Evolutionary conservation across 345 rosid species (phyloP), one percentile per base, ranked within the genome.

Genomic region (Eucalyptus erythrocorys): DNA sequence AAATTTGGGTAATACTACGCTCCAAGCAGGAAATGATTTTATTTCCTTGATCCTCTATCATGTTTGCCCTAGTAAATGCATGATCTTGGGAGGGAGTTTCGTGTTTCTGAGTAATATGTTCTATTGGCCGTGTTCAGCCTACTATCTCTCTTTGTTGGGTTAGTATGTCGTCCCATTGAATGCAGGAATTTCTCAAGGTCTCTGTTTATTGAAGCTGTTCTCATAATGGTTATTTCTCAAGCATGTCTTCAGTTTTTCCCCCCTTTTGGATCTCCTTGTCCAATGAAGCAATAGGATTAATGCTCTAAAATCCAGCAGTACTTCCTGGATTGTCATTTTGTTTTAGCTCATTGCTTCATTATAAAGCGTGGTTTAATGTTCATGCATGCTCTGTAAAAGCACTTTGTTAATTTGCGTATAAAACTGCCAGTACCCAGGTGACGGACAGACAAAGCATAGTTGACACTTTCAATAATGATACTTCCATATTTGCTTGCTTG

Each of bases 361-460:
- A 40, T 40, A 76, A 76, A 76, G 47, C 0, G 47, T 21, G 47
- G 8, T 76, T 40, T 76, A 76, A 76, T 40, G 47, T 76, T 76
- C 16, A 76, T 76, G 84, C 47, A 40, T 76, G 84, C 84, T 76
- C 84, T 40, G 84, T 76, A 40, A 76, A 76, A 76, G 84, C 84
- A 76, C 47, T 40, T 76, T 76, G 47, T 76, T 76, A 76, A 76
- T 76, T 76, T 76, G 84, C 30, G 7, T 87, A 16, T 48, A 43
- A 85, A 64, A 49, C 57, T 88, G 64, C 85, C 97, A 97, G 99
- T 90, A 96, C 99, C 61, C 99, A 93, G 93, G 99, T 97, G 88
- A 94, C 96, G 7, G 99, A 95, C 85, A 94, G 99, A 89, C 99
- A 97, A 91, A 93, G 91, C 87, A 97, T 97, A 91, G 99, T 96